Evolutionary conservation across 108 stramenopile genomes (phyloP), one percentile per base, ranked within the genome.

Genomic region (Aureococcus anophagefferens): DNA sequence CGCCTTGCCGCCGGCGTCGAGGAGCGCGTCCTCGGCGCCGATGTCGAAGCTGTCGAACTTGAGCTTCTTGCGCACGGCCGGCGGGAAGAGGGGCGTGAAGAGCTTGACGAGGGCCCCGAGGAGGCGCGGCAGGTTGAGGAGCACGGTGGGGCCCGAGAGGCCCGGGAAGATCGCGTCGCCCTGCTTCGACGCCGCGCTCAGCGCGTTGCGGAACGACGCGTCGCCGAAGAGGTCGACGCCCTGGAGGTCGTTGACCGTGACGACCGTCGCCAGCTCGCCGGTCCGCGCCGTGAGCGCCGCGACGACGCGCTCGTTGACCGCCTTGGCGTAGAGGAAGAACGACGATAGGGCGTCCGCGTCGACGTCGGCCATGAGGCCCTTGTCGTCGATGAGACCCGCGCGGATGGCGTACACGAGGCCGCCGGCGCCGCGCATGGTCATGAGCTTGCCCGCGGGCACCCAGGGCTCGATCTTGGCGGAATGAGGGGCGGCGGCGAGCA

Each of bases 371-470:
- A 92, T 92, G n/a, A 92, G 66, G 3, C 71, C 77, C 13, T 44
- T 70, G 70, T 90, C 91, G 70, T 92, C 87, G 68, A 92, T 92
- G 30, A 76, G 77, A 5, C 88, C 89, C 14, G 91, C 91, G n/a
- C 89, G 88, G 63, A 92, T 86, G 68, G 86, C 87, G 67, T 89
- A 90, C 25, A 90, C 71, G 66, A 92, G 77, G 72, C 90, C 89
- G 31, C 75, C 80, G 21, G 86, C 66, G 0, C 85, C 13, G 21
- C 51, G 70, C 17, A 87, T 89, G 17, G 89, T 90, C 32, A 90
- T 46, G 44, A 76, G 71, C 33, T 81, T 82, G 0, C 30, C 65
- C 28, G 80, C 69, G 0, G 84, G 85, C 0, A 92, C 72, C 69
- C 79, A 92, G 16, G 80, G 62, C 62, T 71, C 71, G 65, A 92